Percentiles rank a stretch among this genome's conserved stretches.
These are phyloP conservation scores for Fagus sylvatica DNA, from an alignment of 306 rosid species.

Conservation along the genomic window DNA sequence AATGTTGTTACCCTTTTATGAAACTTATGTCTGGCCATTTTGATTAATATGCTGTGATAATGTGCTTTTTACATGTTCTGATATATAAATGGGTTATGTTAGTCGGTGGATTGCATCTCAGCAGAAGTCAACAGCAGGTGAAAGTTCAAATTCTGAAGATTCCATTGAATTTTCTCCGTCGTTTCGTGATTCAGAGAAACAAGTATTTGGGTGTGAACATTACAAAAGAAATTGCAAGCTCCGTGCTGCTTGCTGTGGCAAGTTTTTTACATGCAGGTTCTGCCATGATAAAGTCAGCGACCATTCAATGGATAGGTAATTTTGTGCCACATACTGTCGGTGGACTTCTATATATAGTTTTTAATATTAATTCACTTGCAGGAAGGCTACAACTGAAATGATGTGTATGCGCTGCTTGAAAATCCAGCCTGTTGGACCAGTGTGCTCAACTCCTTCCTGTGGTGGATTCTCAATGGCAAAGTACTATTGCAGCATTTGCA, in stretches of 20 bases:
- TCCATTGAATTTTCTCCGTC: constrained; percentile 44
- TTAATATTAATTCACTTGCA: constrained; percentile 22
- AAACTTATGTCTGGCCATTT: constrained; percentile 1
- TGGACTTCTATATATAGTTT: background rate
- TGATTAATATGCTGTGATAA: constrained; percentile 4
- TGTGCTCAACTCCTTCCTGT: constrained; percentile 66
- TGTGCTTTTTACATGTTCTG: constrained; percentile 18
- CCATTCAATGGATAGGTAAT: constrained; percentile 78
- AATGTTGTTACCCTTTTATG: constrained; percentile 9
- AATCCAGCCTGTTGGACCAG: constrained; percentile 61
- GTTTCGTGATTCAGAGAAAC: constrained; percentile 48
- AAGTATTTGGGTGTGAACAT: constrained; percentile 65
- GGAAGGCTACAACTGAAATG: constrained; percentile 72
- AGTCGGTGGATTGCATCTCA: constrained; percentile 75
- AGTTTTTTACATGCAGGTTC: constrained; percentile 67
- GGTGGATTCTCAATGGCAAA: constrained; percentile 65
- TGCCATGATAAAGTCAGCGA: constrained; percentile 82
- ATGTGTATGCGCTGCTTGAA: constrained; percentile 70
- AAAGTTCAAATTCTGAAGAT: constrained; percentile 46
- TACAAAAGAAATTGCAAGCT: constrained; percentile 79
- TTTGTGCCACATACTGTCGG: constrained; percentile 12
- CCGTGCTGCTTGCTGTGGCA: constrained; percentile 78
- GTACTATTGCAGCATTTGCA: constrained; percentile 69
- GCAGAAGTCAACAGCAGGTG: constrained; percentile 58
- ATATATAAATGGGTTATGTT: constrained; percentile 26